phyloP scores from a whole-genome alignment of 2,329 filamentous ascomycete genomes.

The Ophiobolus disseminans region DNA sequence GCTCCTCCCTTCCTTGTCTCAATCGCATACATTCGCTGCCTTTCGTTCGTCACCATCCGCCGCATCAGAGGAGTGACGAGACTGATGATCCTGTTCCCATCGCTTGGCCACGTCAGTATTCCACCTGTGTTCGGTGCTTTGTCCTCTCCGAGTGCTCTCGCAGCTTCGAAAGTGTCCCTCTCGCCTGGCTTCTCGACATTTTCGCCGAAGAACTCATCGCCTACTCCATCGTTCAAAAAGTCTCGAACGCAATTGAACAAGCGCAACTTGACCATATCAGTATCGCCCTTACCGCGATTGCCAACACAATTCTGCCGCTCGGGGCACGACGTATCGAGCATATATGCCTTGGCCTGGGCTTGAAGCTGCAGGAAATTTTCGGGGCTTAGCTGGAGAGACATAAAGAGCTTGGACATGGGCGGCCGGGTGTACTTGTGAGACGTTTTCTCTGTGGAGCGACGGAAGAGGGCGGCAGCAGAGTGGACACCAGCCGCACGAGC shows the following conservation, averaged over 20 bases:
- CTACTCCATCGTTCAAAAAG: slow-evolving; percentile 60
- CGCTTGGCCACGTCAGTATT: slow-evolving; percentile 61
- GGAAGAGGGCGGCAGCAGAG: slow-evolving; percentile 61
- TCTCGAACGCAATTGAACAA: slow-evolving; percentile 64
- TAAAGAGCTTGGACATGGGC: slow-evolving; percentile 64
- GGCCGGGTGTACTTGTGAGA: slow-evolving; percentile 65
- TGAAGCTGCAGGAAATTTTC: slow-evolving; percentile 65
- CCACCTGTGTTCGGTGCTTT: slow-evolving; percentile 40
- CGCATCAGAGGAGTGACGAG: slow-evolving; percentile 64
- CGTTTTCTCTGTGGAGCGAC: slow-evolving; percentile 48
- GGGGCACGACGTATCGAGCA: slow-evolving; percentile 62
- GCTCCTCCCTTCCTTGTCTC: slow-evolving; percentile 60
- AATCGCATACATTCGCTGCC: slow-evolving; percentile 64
- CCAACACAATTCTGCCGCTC: slow-evolving; percentile 65
- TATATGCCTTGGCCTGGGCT: slow-evolving; percentile 63
- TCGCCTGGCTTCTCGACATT: slow-evolving; percentile 40
- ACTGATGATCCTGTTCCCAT: slow-evolving; percentile 63
- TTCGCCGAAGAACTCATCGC: slow-evolving; percentile 59
- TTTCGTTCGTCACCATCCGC: slow-evolving; percentile 67
- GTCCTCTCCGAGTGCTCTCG: slow-evolving; percentile 50
- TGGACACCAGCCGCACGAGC: slow-evolving; percentile 60
- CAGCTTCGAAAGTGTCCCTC: slow-evolving; percentile 42
- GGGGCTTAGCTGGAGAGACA: slow-evolving; percentile 62
- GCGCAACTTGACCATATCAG: slow-evolving; percentile 63
- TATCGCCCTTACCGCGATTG: slow-evolving; percentile 62